Base-by-base conservation (phyloP, 164 flowering plant species). In the Tetrastigma voinierianum region DNA sequence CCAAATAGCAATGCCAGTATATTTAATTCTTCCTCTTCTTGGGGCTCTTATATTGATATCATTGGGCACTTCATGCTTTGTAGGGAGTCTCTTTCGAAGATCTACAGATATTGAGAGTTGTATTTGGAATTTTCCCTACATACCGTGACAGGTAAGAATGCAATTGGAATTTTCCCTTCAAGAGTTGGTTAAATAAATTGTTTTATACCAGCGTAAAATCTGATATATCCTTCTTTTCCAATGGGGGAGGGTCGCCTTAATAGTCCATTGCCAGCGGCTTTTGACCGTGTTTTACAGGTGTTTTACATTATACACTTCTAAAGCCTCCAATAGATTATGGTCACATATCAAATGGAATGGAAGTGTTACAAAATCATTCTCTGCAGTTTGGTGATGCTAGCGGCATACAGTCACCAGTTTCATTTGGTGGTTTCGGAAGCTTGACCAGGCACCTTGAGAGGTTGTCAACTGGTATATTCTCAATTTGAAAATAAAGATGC, bases 341-440 rank as follows among this genome's bases (percentile, higher is more conserved):
- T 18, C 44, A 21, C 16, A 10, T 68, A 23, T 51, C 45, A 57
- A 67, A 59, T 55, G 51, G 57, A 61, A 66, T 54, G 62, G 65
- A 68, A 64, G 45, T 64, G 40, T 73, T 15, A 46, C 21, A 15
- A 60, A 45, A 53, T 67, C 44, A n/a, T 70, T 68, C 24, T 76
- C 46, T 84, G 81, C 87, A 94, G 98, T 90, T 88, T 77, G 98
- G 98, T 14, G 98, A 91, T 85, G 97, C 98, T 72, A 94, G 98
- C 63, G 98, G 98, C 67, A 87, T 91, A 70, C 98, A 94, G 47
- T 91, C 98, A 60, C 98, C 98, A 25, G 96, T 91, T 70, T 94
- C 96, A 49, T 94, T 94, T 81, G 98, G 98, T 67, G 98, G 98
- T 65, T 94, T 90, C 74, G 97, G 93, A 63, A 91, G 98, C 86